A percentile compares a stretch with the other conserved stretches of the same genome.
These are phyloP conservation scores for Nicotiana rustica DNA, from an alignment of 305 asterid species.

Conservation along the genomic window DNA sequence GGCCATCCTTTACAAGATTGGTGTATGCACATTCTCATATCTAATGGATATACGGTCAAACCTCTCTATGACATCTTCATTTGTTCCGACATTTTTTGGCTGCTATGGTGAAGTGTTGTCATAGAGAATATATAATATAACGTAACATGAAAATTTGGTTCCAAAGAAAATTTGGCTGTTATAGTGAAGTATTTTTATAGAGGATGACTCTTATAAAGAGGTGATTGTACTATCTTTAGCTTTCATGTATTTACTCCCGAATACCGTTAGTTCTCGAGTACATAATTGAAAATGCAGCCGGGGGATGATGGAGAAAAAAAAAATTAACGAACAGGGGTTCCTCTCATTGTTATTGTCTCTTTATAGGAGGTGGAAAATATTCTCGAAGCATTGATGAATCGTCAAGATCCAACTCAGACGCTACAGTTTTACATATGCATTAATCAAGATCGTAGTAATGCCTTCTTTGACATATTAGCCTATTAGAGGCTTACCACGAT, in stretches of 20 bases:
- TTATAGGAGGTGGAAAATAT: slow-evolving; percentile 16
- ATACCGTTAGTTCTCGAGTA: background rate
- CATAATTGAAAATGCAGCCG: background rate
- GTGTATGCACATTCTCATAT: background rate
- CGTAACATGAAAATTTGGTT: too few species aligned
- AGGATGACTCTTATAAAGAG: too few species aligned
- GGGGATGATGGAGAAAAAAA: background rate
- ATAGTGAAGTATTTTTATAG: too few species aligned
- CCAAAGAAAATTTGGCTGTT: too few species aligned
- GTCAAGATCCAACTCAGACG: slow-evolving; percentile 10
- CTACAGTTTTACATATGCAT: background rate
- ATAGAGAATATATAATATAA: too few species aligned
- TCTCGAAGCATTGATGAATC: background rate
- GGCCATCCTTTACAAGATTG: background rate
- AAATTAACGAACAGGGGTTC: background rate
- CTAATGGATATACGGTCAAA: background rate
- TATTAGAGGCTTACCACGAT: background rate
- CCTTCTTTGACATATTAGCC: background rate
- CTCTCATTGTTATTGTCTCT: slow-evolving; percentile 24
- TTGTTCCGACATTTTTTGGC: too few species aligned
- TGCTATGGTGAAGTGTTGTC: too few species aligned
- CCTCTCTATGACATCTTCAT: too few species aligned
- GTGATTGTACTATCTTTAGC: background rate
- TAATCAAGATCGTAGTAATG: background rate
- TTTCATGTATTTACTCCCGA: background rate